These are phyloP conservation scores for Nothophytophthora sp. DNA, from an alignment of 352 stramenopile species.

Conservation along the genomic window DNA sequence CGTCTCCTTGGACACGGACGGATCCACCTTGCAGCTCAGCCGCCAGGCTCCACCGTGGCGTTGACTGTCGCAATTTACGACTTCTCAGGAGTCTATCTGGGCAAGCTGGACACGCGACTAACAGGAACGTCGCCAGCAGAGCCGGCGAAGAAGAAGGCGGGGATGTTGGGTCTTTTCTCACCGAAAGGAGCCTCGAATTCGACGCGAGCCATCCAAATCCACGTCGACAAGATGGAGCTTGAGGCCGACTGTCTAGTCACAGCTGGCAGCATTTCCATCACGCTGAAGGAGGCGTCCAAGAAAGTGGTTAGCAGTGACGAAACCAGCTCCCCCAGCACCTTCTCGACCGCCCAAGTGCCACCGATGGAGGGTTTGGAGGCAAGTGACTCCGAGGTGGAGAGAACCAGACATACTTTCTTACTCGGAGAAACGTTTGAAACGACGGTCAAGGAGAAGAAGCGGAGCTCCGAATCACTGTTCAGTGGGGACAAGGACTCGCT, in stretches of 20 bases:
- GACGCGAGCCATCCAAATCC: slow-evolving; percentile 19
- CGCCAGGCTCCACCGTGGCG: slow-evolving; percentile 9
- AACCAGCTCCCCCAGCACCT: slow-evolving; percentile 13
- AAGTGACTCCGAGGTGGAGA: neutral
- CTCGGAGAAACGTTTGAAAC: slow-evolving; percentile 29
- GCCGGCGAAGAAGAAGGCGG: slow-evolving; percentile 17
- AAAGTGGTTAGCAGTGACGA: slow-evolving; percentile 1
- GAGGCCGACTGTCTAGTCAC: slow-evolving; percentile 9
- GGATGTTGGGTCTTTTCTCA: slow-evolving; percentile 11
- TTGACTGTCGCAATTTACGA: slow-evolving; percentile 37
- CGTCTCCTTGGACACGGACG: slow-evolving; percentile 33
- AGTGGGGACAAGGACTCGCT: slow-evolving; percentile 39
- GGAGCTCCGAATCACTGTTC: slow-evolving; percentile 4
- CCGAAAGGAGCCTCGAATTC: slow-evolving; percentile 10
- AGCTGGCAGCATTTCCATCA: slow-evolving; percentile 28
- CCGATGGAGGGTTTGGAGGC: slow-evolving; percentile 2
- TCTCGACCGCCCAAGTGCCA: slow-evolving; percentile 25
- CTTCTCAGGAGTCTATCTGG: slow-evolving; percentile 24
- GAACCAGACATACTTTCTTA: slow-evolving; percentile 13
- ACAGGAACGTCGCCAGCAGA: slow-evolving; percentile 4
- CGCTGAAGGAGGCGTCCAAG: slow-evolving; percentile 30
- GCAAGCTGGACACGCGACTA: slow-evolving; percentile 25
- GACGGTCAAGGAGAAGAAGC: slow-evolving; percentile 10
- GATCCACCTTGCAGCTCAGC: slow-evolving; percentile 26
- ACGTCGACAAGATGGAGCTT: slow-evolving; percentile 30